Evolutionary conservation across 805 yeast species (phyloP).

Genomic region (Candida quercuum): DNA sequence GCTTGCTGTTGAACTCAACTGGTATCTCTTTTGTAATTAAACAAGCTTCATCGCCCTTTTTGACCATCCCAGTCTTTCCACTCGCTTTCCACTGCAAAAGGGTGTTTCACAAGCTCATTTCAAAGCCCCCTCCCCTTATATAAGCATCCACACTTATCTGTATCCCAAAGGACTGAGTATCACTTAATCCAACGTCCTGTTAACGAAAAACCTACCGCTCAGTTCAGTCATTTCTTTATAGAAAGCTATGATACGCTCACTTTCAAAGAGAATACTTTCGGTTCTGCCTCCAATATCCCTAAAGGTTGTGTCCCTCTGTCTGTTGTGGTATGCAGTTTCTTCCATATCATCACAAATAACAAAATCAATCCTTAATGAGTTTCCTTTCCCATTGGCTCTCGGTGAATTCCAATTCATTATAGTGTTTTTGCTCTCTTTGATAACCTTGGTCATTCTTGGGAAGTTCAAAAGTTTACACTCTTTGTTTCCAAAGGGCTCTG

Average conservation of each 20-base stretch:
- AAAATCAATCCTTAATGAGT: constrained; percentile 45
- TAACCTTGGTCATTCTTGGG: constrained; percentile 32
- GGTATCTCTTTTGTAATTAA: no score
- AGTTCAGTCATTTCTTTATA: no score
- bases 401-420: constrained; percentile 60
- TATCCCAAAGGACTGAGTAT: no score
- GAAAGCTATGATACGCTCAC: neutral
- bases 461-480: constrained; percentile 25
- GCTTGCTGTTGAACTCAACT: no score
- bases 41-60: no score
- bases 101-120: neutral
- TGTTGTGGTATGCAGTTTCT: constrained; percentile 57
- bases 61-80: no score
- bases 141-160: no score
- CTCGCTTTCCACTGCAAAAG: no score
- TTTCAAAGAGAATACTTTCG: neutral
- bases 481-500: constrained; percentile 49
- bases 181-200: no score
- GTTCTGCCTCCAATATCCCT: neutral
- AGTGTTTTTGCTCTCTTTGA: constrained; percentile 38
- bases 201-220: no score
- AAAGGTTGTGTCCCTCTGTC: constrained; percentile 29
- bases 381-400: constrained; percentile 57
- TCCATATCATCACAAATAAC: constrained; percentile 63
- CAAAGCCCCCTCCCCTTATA: no score